Evolutionary conservation across 2,329 filamentous ascomycete species (phyloP), one percentile per base, ranked within the genome.

Genomic region (Ilyonectria robusta): DNA sequence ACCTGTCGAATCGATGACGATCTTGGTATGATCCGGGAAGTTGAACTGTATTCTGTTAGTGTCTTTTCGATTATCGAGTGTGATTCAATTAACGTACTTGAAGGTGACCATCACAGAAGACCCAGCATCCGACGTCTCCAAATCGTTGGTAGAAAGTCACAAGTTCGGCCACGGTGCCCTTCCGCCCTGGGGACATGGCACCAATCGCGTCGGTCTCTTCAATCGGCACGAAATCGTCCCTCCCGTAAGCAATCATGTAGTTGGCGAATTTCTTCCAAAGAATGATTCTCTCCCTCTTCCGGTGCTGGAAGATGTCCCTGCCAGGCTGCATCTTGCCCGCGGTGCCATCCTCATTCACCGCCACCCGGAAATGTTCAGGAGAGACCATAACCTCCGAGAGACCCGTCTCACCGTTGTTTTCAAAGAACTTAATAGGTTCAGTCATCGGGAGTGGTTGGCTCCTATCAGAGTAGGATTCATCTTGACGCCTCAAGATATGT

Each of bases 11-110:
- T 94, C 93, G 29, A 96, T 83, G 13, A 95, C 91, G 61, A 96
- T 88, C 81, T 96, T 96, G 66, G 93, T 95, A 79, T 96, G 93
- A 73, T 96, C 93, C 2, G 93, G 93, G 79, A 96, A 96, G 81
- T 96, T 95, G 81, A 95, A 93, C 88, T 94, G 63, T 15, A n/a
- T 23, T 42, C 29, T 65, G 72, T 80, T 71, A 80, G 76, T 61
- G 23, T 37, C 31, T 13, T 33, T 1, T 26, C 9, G n/a, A 8
- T 15, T 33, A 6, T 55, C 10, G 4, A 26, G 13, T 11, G 4
- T 50, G 23, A 21, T 6, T 17, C 15, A 23, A 23, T 13, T 23
- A 21, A 64, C 78, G 71, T 83, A 91, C 90, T 84, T 93, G 93
- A 71, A 95, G 86, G 74, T 93, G 92, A 2, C 93, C 93, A 77